phyloP scores from a whole-genome alignment of 108 stramenopile genomes.

The Ochromonas danica region DNA sequence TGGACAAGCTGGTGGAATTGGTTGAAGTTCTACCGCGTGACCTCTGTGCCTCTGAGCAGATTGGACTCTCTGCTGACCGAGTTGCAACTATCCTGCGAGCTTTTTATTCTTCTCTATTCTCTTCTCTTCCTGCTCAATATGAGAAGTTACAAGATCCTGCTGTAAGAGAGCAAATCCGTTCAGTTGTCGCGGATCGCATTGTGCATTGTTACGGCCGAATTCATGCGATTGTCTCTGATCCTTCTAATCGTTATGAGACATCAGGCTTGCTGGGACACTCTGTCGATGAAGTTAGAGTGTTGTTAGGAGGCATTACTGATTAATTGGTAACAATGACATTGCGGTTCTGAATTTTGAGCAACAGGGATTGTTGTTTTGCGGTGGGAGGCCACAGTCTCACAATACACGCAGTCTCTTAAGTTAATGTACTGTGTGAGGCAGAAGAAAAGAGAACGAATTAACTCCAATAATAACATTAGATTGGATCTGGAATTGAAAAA shows the following conservation, averaged over 20 bases:
- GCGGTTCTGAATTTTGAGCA: too few species aligned
- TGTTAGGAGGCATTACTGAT: slow-evolving; percentile 6
- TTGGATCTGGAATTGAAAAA: too few species aligned
- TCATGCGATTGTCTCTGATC: not conserved
- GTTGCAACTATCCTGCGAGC: slow-evolving; percentile 23
- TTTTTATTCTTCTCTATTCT: slow-evolving; percentile 31
- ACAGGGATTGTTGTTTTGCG: too few species aligned
- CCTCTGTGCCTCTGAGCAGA: slow-evolving; percentile 13
- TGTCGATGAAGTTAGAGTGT: not conserved
- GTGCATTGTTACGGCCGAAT: not conserved
- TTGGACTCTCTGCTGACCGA: slow-evolving; percentile 10
- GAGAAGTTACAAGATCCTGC: not conserved
- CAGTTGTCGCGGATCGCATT: not conserved
- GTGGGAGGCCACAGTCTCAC: too few species aligned
- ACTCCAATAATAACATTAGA: too few species aligned
- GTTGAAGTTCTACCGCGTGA: slow-evolving; percentile 7
- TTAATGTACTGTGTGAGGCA: too few species aligned
- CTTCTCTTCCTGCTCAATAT: not conserved
- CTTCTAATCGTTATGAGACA: not conserved
- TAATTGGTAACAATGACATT: too few species aligned
- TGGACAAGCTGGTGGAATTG: slow-evolving; percentile 26
- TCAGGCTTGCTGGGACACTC: not conserved
- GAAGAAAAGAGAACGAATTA: too few species aligned
- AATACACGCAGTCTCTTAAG: too few species aligned
- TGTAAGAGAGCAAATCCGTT: not conserved